Percentiles rank a stretch among this genome's conserved stretches.
These are phyloP conservation scores for Suillus alpinus DNA, from an alignment of 768 basidiomycete species.

Conservation along the genomic window DNA sequence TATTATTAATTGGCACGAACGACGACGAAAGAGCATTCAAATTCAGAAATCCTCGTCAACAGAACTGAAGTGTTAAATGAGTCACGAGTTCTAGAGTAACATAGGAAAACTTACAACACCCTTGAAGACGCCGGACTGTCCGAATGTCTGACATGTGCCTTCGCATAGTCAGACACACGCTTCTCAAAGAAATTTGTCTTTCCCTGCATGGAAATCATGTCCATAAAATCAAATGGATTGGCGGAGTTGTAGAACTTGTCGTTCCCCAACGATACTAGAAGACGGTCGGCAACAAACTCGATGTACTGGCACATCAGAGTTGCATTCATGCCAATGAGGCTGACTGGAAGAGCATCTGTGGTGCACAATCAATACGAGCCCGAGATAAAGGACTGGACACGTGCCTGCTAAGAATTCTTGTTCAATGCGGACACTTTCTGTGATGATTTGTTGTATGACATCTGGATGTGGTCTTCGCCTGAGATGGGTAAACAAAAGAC, in stretches of 20 bases:
- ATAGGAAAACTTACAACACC: not conserved
- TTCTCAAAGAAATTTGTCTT: slow-evolving; percentile 99
- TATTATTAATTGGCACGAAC: not conserved
- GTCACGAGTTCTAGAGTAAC: not conserved
- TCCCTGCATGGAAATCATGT: slow-evolving; percentile 91
- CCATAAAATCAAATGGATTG: slow-evolving; percentile 95
- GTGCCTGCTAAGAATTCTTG: slow-evolving; percentile 80
- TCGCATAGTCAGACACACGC: slow-evolving; percentile 83
- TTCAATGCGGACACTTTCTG: slow-evolving; percentile 82
- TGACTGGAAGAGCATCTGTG: slow-evolving; percentile 79
- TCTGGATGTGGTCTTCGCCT: slow-evolving; percentile 78
- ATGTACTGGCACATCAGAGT: slow-evolving; percentile 87
- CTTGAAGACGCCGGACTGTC: not conserved
- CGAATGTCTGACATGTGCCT: slow-evolving; percentile 52
- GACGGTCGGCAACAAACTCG: slow-evolving; percentile 87
- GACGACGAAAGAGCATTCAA: not conserved
- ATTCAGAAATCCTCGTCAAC: slow-evolving; percentile 9
- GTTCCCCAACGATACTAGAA: slow-evolving; percentile 82
- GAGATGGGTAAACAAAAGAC: slow-evolving; percentile 83
- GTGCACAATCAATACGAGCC: not conserved
- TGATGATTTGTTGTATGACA: slow-evolving; percentile 66
- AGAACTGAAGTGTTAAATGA: not conserved
- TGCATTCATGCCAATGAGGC: slow-evolving; percentile 90
- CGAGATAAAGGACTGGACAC: slow-evolving; percentile 6
- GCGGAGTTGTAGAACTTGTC: slow-evolving; percentile 69